Base-by-base conservation (phyloP, 2,329 filamentous ascomycete species). In the Talaromyces sp. region DNA sequence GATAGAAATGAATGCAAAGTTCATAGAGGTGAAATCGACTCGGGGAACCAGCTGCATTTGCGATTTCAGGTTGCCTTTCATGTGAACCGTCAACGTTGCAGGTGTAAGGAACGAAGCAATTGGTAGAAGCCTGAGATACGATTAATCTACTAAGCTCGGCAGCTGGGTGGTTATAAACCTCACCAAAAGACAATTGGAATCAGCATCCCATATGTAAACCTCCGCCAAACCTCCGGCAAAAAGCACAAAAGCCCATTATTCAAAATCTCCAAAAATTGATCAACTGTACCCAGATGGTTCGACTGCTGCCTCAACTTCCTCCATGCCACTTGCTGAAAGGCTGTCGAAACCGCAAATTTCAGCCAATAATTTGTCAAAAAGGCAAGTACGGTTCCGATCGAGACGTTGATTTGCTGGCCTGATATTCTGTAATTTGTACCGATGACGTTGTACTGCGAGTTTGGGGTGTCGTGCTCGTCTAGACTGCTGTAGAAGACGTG, bases 321-420 rank as follows among this genome's bases (percentile, higher is more conserved):
- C 61, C 61, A 47, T 27, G 50, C 37, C 25, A 57, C 39, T n/a
- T 57, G 39, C 52, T 57, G n/a, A 39, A 61, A 61, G 13, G 58
- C 58, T 5, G n/a, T 49, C 11, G 50, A 63, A 7, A 63, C 27
- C 6, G 39, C 61, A 49, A 15, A 39, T 25, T 11, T 17, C 10
- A 57, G n/a, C 27, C 61, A 63, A 37, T 47, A 57, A 13, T 57
- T 47, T 1, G 50, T 39, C 19, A 63, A 11, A 63, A 58, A 63
- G 17, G 61, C 27, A 47, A 58, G n/a, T 37, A 37, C 35, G 35
- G 8, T 37, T 2, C 35, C 35, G 9, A 8, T 8, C 11, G 35
- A 9, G 8, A 37, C 9, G 11, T 37, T 37, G 11, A 37, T 37
- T 37, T 37, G 35, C 35, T 37, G 35, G 9, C 35, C 11, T 37